Base-by-base conservation (phyloP, 163 green algal genomes). In the Trebouxiophyceae sp. region DNA sequence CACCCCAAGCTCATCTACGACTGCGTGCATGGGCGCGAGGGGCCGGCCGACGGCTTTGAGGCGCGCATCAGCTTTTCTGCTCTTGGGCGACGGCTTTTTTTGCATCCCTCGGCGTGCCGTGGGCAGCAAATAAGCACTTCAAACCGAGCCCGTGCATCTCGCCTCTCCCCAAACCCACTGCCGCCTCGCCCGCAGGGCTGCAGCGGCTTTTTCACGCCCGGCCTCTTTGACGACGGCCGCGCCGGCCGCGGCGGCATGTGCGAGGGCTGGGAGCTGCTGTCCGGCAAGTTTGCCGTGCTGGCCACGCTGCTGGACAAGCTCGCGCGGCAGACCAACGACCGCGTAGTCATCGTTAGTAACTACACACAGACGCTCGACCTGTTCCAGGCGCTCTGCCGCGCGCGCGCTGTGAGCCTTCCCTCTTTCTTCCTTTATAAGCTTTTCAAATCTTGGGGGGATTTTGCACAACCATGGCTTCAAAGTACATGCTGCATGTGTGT, bases 331-430 rank as follows among this genome's bases (percentile, higher is more conserved):
- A 97, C 89, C 5, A 68, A 77, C 7, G 94, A 99, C 82, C 86
- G 88, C 64, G 88, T 95, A 33, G 90, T 96, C 39, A 81, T 96
- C 20, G 94, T 99, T 4, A 91, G 75, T 62, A 99, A 99, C 81
- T 98, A 96, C 87, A 99, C 94, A 16, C 84, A 96, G 82, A 97
- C 92, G n/a, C 79, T 99, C 46, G 94, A 98, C 73, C 77, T 99
- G 8, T 81, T 99, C 31, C 74, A 69, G 1, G 54, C 71, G 62
- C 77, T 98, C 34, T 99, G 95, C 77, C 78, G 86, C 0, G 81
- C 97, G 69, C 77, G 81, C 22, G 55, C 50, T 31, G 69, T 75
- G 24, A 32, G 67, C 33, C 12, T 12, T 26, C 47, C n/a, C 12
- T n/a, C n/a, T n/a, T n/a, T n/a, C n/a, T n/a, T n/a, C n/a, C n/a